These are phyloP conservation scores for Thuidium tamariscinum DNA, from an alignment of 225 moss, liverwort and hornwort genomes.

Conservation along the genomic window DNA sequence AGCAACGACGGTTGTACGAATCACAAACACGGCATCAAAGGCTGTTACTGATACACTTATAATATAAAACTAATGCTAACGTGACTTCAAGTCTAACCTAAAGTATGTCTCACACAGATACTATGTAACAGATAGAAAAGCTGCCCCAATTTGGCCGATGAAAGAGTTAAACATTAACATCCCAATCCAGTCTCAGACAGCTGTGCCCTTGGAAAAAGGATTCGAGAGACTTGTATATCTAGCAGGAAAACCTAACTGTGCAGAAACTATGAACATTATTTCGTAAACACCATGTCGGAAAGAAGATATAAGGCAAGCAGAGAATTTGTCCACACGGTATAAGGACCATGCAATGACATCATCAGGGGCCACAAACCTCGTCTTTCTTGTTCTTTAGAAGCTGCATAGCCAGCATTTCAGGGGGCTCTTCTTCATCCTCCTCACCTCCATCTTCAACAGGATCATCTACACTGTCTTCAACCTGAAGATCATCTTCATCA, in stretches of 20 bases:
- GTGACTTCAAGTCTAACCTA: background rate
- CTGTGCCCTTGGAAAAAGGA: background rate
- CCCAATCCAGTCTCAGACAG: background rate
- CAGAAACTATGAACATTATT: background rate
- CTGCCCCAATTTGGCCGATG: background rate
- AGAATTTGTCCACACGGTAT: background rate
- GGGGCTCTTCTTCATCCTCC: slow-evolving; percentile 68
- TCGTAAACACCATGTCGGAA: background rate
- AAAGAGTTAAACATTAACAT: background rate
- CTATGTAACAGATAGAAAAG: background rate
- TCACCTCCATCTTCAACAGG: slow-evolving; percentile 83
- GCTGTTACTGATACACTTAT: background rate
- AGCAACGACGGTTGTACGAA: background rate
- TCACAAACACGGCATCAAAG: background rate
- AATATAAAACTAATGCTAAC: background rate
- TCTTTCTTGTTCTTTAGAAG: slow-evolving; percentile 81
- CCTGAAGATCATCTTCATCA: slow-evolving; percentile 69
- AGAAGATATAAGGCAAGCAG: background rate
- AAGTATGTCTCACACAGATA: background rate
- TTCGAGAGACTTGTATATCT: background rate
- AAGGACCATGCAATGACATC: background rate
- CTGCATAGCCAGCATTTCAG: slow-evolving; percentile 82
- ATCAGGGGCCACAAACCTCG: slow-evolving; percentile 27
- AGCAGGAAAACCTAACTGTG: background rate
- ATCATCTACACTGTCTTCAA: slow-evolving; percentile 64